Percentiles rank a stretch among this genome's conserved stretches.
These are phyloP conservation scores for Geotrichum histeridarum DNA, from an alignment of 1,139 yeast species.

Conservation along the genomic window DNA sequence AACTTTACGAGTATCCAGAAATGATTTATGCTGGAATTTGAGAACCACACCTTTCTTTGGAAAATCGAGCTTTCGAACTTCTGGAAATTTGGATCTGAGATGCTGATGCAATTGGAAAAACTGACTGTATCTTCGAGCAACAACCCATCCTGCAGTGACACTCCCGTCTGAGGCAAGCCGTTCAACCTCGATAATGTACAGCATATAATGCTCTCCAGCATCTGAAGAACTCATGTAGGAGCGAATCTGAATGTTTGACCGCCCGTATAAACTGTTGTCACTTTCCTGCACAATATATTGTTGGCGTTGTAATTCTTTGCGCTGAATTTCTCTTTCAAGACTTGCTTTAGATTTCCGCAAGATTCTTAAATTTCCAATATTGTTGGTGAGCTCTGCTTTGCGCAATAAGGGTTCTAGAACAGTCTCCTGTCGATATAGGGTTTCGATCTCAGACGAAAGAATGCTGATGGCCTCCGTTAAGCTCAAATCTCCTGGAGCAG, in stretches of 20 bases:
- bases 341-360: slow-evolving; percentile 61
- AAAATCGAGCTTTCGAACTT: slow-evolving; percentile 49
- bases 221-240: slow-evolving; percentile 53
- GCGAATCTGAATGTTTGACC: slow-evolving; percentile 60
- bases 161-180: slow-evolving; percentile 46
- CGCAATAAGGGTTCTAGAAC: slow-evolving; percentile 61
- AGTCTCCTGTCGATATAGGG: slow-evolving; percentile 55
- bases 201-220: slow-evolving; percentile 53
- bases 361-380: slow-evolving; percentile 61
- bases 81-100: slow-evolving; percentile 50
- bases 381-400: slow-evolving; percentile 81
- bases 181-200: slow-evolving; percentile 74
- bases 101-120: slow-evolving; percentile 68
- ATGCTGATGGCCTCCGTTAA: slow-evolving; percentile 61
- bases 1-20: slow-evolving; percentile 60
- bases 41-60: slow-evolving; percentile 64
- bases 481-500: slow-evolving; percentile 67
- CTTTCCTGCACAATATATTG: slow-evolving; percentile 80
- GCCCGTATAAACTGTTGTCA: slow-evolving; percentile 71
- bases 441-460: slow-evolving; percentile 54
- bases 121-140: slow-evolving; percentile 82
- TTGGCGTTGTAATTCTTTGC: slow-evolving; percentile 69
- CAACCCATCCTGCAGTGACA: slow-evolving; percentile 77
- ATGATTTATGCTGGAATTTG: slow-evolving; percentile 56
- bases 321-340: slow-evolving; percentile 61